Evolutionary conservation across 495 filamentous ascomycete species (phyloP), one percentile per base, ranked within the genome.

Genomic region (Hyphodiscus hymeniophilus): DNA sequence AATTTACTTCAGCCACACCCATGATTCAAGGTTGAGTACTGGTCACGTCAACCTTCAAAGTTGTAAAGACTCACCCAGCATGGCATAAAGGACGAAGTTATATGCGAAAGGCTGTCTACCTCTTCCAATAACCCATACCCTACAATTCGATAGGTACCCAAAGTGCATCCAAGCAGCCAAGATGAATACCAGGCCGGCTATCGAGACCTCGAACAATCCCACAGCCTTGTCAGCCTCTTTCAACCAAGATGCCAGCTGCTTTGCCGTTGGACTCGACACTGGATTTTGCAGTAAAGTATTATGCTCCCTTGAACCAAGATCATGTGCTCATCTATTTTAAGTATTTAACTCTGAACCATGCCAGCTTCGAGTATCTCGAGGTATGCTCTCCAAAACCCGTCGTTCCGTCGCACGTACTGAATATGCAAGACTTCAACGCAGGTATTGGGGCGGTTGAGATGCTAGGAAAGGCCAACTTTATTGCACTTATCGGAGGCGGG

Each of bases 131-230:
- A 28, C 5, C 4, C 10, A 28, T 28, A 32, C 38, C 36, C 10
- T 34, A 33, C 8, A 50, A 26, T 8, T 13, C 6, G 5, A 13
- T 36, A n/a, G n/a, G n/a, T n/a, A n/a, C 38, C 21, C 11, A 16
- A 20, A 41, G 2, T 17, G 21, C 33, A 15, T 32, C 34, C 10
- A n/a, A 22, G 6, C 35, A n/a, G 30, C 64, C 31, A 72, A 56
- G 41, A 98, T 98, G 92, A 94, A 98, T 61, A 94, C 89, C 47
- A 74, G 92, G 55, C 85, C 82, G 35, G 76, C 82, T 52, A 88
- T 98, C 55, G 87, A 94, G 62, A 78, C 77, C 38, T 81, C 86
- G 31, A 73, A 70, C 31, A 77, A 78, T 33, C 84, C 87, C 5
- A 76, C 80, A 55, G 91, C 87, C 23, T 75, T 96, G 24, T 92